Conservation (phyloP, 2,329 filamentous ascomycete genomes). For the Xylaria sp. region DNA sequence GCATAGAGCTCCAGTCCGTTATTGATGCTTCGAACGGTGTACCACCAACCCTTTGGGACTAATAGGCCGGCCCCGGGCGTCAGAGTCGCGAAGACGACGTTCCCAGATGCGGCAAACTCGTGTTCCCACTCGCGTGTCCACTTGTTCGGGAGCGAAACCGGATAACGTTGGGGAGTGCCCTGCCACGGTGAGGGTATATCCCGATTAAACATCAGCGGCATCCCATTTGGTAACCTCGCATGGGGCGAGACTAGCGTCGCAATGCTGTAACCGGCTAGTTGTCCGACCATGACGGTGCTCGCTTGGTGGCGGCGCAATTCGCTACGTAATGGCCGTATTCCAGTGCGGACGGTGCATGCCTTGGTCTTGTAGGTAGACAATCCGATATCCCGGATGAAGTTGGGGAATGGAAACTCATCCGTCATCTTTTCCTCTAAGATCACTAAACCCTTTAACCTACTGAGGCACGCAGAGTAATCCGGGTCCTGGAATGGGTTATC, state of each 20-base stretch:
- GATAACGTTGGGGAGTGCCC: not conserved
- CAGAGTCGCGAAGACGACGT: slow-evolving; percentile 24
- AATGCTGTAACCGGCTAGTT: slow-evolving; percentile 33
- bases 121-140: slow-evolving; percentile 32
- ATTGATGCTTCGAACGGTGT: slow-evolving; percentile 30
- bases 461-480: slow-evolving; percentile 6
- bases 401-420: slow-evolving; percentile 37
- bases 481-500: not conserved
- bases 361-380: slow-evolving; percentile 21
- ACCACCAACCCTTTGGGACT: slow-evolving; percentile 36
- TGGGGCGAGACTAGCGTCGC: slow-evolving; percentile 30
- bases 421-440: slow-evolving; percentile 22
- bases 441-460: slow-evolving; percentile 25
- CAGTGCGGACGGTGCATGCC: slow-evolving; percentile 34
- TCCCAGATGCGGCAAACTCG: slow-evolving; percentile 16
- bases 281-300: slow-evolving; percentile 31
- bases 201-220: slow-evolving; percentile 20
- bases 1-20: slow-evolving; percentile 28
- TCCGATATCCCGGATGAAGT: slow-evolving; percentile 27
- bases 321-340: slow-evolving; percentile 29
- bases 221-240: slow-evolving; percentile 17
- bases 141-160: not conserved
- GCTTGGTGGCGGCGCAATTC: slow-evolving; percentile 24
- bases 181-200: not conserved
- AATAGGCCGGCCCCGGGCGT: slow-evolving; percentile 29